Conservation (phyloP, 2,329 filamentous ascomycete genomes). For the Nemania sp. region DNA sequence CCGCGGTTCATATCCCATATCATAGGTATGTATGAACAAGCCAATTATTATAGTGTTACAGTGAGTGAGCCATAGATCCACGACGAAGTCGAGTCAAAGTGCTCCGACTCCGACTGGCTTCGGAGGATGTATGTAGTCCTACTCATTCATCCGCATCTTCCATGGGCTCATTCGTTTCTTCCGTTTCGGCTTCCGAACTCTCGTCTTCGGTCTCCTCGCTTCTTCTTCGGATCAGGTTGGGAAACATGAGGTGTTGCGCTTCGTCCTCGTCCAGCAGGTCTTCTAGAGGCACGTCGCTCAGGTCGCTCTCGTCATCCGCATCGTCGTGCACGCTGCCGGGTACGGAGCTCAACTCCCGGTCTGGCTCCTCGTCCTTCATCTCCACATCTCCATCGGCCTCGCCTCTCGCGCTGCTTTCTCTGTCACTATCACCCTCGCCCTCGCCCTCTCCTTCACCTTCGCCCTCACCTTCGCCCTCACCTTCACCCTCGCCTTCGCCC, state of each 20-base stretch:
- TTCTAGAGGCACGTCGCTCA: conserved; percentile 64
- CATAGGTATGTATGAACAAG: too few relatives aligned
- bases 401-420: conserved; percentile 43
- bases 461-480: neutral
- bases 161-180: conserved; percentile 17
- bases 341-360: conserved; percentile 51
- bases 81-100: too few relatives aligned
- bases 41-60: too few relatives aligned
- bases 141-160: conserved; percentile 16
- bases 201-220: conserved; percentile 22
- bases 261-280: conserved; percentile 56
- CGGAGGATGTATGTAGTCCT: too few relatives aligned
- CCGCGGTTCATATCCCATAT: too few relatives aligned
- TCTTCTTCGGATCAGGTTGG: conserved; percentile 48
- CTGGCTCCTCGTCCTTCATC: conserved; percentile 50
- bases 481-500: conserved; percentile 16
- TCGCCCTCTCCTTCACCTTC: too few relatives aligned
- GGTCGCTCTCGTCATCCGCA: conserved; percentile 70
- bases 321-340: conserved; percentile 66
- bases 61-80: too few relatives aligned
- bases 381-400: conserved; percentile 43
- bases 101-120: too few relatives aligned
- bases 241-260: conserved; percentile 58
- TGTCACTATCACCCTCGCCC: conserved; percentile 37
- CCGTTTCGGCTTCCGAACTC: conserved; percentile 15